These are phyloP conservation scores for Aspergillus avenaceus DNA, from an alignment of 495 filamentous ascomycete genomes.

Conservation along the genomic window DNA sequence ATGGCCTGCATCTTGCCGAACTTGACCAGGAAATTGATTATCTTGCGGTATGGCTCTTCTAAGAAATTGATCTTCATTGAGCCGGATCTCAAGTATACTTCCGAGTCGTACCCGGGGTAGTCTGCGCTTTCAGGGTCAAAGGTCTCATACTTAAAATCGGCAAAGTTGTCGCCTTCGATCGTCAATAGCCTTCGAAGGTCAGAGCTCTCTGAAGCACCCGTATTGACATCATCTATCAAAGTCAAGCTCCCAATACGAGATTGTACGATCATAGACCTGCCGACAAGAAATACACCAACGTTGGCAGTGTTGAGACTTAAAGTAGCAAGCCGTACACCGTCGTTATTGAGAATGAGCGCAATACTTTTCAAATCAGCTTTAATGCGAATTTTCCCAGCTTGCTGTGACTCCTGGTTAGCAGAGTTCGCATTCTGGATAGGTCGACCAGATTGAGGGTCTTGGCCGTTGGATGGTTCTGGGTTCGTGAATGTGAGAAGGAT, in stretches of 20 bases:
- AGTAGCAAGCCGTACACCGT: conserved; percentile 90
- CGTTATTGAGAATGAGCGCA: conserved; percentile 93
- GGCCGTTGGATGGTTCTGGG: conserved; percentile 45
- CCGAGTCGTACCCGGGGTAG: conserved; percentile 95
- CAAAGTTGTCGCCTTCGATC: conserved; percentile 91
- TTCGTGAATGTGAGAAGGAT: conserved; percentile 91
- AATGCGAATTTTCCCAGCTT: conserved; percentile 63
- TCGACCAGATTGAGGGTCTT: conserved; percentile 33
- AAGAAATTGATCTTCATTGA: conserved; percentile 96
- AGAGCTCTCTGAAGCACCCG: conserved; percentile 76
- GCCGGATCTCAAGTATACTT: conserved; percentile 81
- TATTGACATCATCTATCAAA: conserved; percentile 89
- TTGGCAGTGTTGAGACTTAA: conserved; percentile 87
- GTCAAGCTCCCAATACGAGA: conserved; percentile 83
- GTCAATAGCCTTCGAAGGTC: conserved; percentile 82
- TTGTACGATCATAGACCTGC: conserved; percentile 77
- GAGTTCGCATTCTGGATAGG: conserved; percentile 43
- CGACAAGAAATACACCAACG: conserved; percentile 83
- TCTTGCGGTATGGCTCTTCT: conserved; percentile 96
- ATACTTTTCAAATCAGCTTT: conserved; percentile 93
- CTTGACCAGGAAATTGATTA: conserved; percentile 94
- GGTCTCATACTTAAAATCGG: conserved; percentile 97
- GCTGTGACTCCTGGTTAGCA: conserved; percentile 35
- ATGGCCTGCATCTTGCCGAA: conserved; percentile 99
- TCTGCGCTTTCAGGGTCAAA: conserved; percentile 70